Evolutionary conservation across 1,284 basidiomycete genomes (phyloP).

Genomic region (Fomes fomentarius): DNA sequence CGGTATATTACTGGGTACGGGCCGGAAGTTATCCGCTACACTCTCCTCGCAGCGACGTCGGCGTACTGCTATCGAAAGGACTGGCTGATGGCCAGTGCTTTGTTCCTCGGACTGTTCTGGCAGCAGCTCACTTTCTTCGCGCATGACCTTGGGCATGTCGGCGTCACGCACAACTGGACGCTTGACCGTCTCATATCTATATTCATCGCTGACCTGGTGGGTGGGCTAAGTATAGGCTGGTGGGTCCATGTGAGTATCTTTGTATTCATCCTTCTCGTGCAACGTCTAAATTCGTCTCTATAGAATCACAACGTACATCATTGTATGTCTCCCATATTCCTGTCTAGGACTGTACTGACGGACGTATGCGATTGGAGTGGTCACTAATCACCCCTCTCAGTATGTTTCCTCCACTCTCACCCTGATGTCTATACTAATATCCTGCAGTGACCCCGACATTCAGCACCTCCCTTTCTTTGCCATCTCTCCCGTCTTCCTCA

Average conservation of each 20-base stretch:
- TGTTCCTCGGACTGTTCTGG: conserved; percentile 89
- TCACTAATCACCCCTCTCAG: conserved; percentile 97
- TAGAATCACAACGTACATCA: conserved; percentile 99
- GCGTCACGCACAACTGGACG: conserved; percentile 88
- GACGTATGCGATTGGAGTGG: conserved; percentile 55
- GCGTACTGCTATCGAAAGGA: conserved; percentile 63
- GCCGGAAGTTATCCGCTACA: conserved; percentile 83
- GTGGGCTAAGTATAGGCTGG: conserved; percentile 95
- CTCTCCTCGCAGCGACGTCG: conserved; percentile 61
- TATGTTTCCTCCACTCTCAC: conserved; percentile 42
- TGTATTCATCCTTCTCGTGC: neutral
- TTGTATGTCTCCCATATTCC: conserved; percentile 49
- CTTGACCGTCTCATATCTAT: conserved; percentile 84
- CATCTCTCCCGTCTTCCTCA: conserved; percentile 87
- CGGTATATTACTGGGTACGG: conserved; percentile 90
- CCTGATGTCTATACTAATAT: conserved; percentile 7
- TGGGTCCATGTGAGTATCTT: conserved; percentile 86
- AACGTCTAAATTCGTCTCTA: conserved; percentile 9
- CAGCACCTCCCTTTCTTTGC: conserved; percentile 98
- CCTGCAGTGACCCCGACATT: conserved; percentile 89
- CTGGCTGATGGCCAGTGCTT: conserved; percentile 74
- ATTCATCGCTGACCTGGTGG: conserved; percentile 85
- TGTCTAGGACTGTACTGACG: conserved; percentile 8
- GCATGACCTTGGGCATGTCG: conserved; percentile 95
- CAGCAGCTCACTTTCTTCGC: conserved; percentile 94